These are phyloP conservation scores for Neurospora sp. DNA, from an alignment of 495 filamentous ascomycete species.

Conservation along the genomic window DNA sequence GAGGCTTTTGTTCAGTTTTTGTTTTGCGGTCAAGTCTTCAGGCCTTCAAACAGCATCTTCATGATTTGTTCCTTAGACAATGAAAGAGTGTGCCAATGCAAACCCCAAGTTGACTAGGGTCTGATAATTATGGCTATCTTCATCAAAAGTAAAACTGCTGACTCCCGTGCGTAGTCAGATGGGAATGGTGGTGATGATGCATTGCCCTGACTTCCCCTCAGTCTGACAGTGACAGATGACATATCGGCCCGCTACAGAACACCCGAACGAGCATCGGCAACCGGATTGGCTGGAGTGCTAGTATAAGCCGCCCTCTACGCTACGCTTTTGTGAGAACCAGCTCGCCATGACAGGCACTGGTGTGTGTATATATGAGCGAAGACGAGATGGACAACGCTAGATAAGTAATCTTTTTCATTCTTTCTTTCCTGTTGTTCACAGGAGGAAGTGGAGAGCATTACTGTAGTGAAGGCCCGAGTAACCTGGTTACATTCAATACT, in stretches of 20 bases:
- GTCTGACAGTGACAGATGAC: neutral
- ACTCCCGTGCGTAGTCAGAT: neutral
- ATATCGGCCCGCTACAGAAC: neutral
- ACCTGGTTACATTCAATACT: constrained; percentile 9
- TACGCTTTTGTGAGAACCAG: neutral
- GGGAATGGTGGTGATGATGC: neutral
- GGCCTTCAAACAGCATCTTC: neutral
- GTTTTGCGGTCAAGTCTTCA: neutral
- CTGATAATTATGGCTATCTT: neutral
- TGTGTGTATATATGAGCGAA: neutral
- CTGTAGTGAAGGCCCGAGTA: constrained; percentile 11
- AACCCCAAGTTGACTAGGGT: neutral
- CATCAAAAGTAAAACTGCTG: neutral
- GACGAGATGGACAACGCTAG: neutral
- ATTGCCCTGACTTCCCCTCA: neutral
- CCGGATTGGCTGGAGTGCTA: neutral
- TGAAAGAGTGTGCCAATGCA: constrained; percentile 14
- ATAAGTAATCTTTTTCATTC: neutral
- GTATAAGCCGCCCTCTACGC: neutral
- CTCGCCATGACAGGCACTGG: neutral
- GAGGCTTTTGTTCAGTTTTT: neutral
- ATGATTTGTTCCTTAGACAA: neutral
- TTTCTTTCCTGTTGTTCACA: neutral
- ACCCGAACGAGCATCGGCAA: neutral
- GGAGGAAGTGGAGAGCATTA: neutral